Evolutionary conservation across 1,284 basidiomycete genomes (phyloP), one percentile per base, ranked within the genome.

Genomic region (Leccinum pallidistipes): DNA sequence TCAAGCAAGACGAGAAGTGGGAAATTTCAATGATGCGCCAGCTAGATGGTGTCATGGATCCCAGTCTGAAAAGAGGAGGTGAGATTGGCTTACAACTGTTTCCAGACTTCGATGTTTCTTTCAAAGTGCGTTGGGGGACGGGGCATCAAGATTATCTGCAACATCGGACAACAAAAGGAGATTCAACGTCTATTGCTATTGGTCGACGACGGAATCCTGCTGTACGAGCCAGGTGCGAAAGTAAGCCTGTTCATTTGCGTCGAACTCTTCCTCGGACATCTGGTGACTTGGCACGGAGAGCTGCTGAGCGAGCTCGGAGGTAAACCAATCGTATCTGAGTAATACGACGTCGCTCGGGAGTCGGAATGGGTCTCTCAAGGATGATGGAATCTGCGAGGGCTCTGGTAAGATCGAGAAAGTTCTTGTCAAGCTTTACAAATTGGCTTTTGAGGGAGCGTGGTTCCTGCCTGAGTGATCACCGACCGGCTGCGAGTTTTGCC

Each of bases 71-170:
- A 58, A 18, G 51, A 50, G 21, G 31, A 57, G 43, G 52, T 11
- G n/a, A 27, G 43, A 59, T 55, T 58, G 24, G 83, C 88, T 70
- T 76, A 93, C 86, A 96, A 76, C 77, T 97, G 94, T 64, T 94
- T 79, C 94, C 94, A 97, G 7, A 97, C 94, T 73, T 96, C 91
- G 29, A 96, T 71, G 74, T 97, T 97, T 34, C 92, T 84, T 75
- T 97, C 95, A 73, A 88, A 97, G 71, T 90, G 89, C 0, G 91
- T 89, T 1, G 89, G 85, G 8, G 89, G 87, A 50, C 76, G 76
- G 9, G 85, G 85, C 79, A 88, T 85, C 29, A 67, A 66, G 5
- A 18, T 18, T 43, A 8, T 31, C 27, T 29, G 27, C 27, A 31
- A 31, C 8, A 64, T 60, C 59, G 3, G 50, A 18, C 21, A 63